Evolutionary conservation across 306 rosid genomes (phyloP).

Genomic region (Lagenaria siceraria): DNA sequence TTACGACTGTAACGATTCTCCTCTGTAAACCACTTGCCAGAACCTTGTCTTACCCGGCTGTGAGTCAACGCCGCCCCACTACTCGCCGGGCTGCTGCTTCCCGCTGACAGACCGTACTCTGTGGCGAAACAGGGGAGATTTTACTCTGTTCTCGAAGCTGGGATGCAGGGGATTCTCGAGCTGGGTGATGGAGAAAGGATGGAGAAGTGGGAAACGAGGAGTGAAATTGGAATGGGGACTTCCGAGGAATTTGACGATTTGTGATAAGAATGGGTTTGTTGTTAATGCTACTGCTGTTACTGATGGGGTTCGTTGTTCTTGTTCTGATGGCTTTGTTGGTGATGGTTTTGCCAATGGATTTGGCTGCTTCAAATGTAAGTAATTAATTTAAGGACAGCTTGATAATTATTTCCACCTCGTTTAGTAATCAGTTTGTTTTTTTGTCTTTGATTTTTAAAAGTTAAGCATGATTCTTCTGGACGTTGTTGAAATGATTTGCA

Average conservation of each 20-base stretch:
- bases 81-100: constrained; percentile 75
- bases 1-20: constrained; percentile 91
- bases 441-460: too few species aligned
- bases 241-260: constrained; percentile 51
- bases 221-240: constrained; percentile 85
- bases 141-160: constrained; percentile 52
- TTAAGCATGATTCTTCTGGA: too few species aligned
- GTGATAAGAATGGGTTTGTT: constrained; percentile 44
- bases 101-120: constrained; percentile 71
- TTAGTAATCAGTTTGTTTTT: too few species aligned
- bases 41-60: constrained; percentile 53
- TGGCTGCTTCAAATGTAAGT: constrained; percentile 72
- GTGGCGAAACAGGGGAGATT: constrained; percentile 58
- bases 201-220: constrained; percentile 62
- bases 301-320: constrained; percentile 51
- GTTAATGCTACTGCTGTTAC: constrained; percentile 48
- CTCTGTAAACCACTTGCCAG: constrained; percentile 64
- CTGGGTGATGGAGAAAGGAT: constrained; percentile 57
- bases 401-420: too few species aligned
- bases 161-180: constrained; percentile 95
- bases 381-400: too few species aligned
- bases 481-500: too few species aligned
- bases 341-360: constrained; percentile 70
- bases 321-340: constrained; percentile 64
- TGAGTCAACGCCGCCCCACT: constrained; percentile 30